Evolutionary conservation across 2,329 filamentous ascomycete species (phyloP).

Genomic region (Colletotrichum destructivum): DNA sequence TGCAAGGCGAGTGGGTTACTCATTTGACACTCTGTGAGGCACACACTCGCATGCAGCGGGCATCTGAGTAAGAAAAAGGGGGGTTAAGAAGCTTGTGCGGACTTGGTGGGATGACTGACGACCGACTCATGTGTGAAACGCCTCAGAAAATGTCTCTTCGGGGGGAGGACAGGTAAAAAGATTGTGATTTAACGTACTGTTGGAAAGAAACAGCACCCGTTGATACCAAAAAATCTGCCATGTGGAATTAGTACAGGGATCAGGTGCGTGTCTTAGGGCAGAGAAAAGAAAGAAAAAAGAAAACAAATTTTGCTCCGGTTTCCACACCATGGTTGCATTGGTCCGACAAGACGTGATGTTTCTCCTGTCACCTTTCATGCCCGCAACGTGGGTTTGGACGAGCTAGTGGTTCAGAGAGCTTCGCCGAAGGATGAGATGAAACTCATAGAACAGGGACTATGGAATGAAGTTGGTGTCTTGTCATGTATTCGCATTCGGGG

Average conservation of each 20-base stretch:
- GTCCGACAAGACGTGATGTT: slow-evolving; percentile 31
- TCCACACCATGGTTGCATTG: slow-evolving; percentile 29
- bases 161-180: not conserved
- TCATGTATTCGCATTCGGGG: slow-evolving; percentile 17
- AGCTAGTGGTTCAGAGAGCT: slow-evolving; percentile 37
- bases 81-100: slow-evolving; percentile 9
- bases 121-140: slow-evolving; percentile 39
- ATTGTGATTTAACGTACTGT: slow-evolving; percentile 17
- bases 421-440: slow-evolving; percentile 39
- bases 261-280: not conserved
- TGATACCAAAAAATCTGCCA: slow-evolving; percentile 30
- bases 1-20: not conserved
- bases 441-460: slow-evolving; percentile 20
- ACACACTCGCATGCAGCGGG: not conserved
- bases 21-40: not conserved
- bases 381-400: slow-evolving; percentile 31
- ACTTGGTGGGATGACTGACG: slow-evolving; percentile 34
- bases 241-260: slow-evolving; percentile 17
- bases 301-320: slow-evolving; percentile 25
- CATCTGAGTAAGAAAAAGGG: not conserved
- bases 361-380: slow-evolving; percentile 33
- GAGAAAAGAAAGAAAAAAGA: not conserved
- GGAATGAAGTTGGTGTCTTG: not conserved
- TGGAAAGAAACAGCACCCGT: slow-evolving; percentile 26
- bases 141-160: slow-evolving; percentile 6